These are phyloP conservation scores for Trametes maxima DNA, from an alignment of 768 basidiomycete species.

Conservation along the genomic window DNA sequence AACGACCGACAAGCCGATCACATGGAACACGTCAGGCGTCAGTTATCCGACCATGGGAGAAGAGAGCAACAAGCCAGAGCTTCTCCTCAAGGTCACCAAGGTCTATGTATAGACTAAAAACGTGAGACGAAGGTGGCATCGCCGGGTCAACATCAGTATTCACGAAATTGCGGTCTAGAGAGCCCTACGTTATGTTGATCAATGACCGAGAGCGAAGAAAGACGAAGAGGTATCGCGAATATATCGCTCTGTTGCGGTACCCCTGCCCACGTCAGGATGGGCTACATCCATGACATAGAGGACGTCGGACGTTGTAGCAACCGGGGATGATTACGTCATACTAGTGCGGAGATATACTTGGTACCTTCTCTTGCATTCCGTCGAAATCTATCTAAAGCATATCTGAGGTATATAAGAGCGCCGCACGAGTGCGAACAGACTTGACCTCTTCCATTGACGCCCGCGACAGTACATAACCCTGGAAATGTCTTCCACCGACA, in stretches of 20 bases:
- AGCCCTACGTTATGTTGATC: too few species aligned
- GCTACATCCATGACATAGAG: background rate
- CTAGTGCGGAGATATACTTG: background rate
- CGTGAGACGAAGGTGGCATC: too few species aligned
- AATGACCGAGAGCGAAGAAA: too few species aligned
- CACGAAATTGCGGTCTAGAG: too few species aligned
- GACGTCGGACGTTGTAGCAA: background rate
- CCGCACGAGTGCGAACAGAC: too few species aligned
- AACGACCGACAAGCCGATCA: constrained; percentile 26
- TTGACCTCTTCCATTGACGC: too few species aligned
- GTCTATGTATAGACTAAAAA: background rate
- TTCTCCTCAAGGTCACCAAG: constrained; percentile 28
- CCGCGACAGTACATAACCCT: too few species aligned
- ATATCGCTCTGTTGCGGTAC: too few species aligned
- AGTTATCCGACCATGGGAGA: constrained; percentile 29
- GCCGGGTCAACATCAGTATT: too few species aligned
- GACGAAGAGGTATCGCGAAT: too few species aligned
- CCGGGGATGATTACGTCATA: background rate
- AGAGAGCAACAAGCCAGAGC: constrained; percentile 20
- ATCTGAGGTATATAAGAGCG: background rate
- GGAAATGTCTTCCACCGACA: constrained; percentile 1
- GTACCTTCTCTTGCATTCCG: background rate
- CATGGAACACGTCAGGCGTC: constrained; percentile 32
- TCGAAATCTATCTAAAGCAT: background rate
- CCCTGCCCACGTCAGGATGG: too few species aligned